A percentile compares a stretch with the other conserved stretches of the same genome.
Conservation (phyloP, 495 filamentous ascomycete species). For the Antarctomyces pellizariae region DNA sequence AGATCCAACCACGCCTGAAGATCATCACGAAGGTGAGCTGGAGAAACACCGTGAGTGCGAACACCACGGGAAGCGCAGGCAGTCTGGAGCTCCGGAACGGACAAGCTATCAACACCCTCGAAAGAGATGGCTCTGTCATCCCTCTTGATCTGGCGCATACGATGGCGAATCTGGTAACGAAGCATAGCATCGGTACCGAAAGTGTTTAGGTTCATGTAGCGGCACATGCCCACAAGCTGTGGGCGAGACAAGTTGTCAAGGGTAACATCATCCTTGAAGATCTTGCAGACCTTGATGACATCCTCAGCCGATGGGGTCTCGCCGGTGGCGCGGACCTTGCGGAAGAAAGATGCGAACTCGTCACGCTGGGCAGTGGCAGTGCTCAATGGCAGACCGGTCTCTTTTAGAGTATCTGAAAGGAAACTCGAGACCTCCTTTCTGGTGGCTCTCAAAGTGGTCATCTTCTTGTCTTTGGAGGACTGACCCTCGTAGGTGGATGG, state of each 20-base stretch:
- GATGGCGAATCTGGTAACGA: slow-evolving; percentile 89
- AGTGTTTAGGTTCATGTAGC: slow-evolving; percentile 92
- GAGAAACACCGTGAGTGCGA: slow-evolving; percentile 74
- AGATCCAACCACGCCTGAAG: slow-evolving; percentile 89
- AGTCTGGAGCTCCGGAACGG: slow-evolving; percentile 79
- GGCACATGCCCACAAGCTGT: slow-evolving; percentile 91
- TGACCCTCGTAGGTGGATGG: slow-evolving; percentile 94
- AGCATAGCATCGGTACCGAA: slow-evolving; percentile 95
- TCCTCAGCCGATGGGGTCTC: slow-evolving; percentile 72
- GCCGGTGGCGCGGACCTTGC: slow-evolving; percentile 79
- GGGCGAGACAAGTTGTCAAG: slow-evolving; percentile 92
- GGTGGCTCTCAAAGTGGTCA: slow-evolving; percentile 55
- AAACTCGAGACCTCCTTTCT: slow-evolving; percentile 89
- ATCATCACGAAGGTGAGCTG: slow-evolving; percentile 70
- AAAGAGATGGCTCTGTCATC: slow-evolving; percentile 89
- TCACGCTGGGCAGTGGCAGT: slow-evolving; percentile 71
- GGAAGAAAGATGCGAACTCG: slow-evolving; percentile 94
- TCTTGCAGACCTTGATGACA: slow-evolving; percentile 97
- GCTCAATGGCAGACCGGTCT: slow-evolving; percentile 76
- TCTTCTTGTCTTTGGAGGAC: slow-evolving; percentile 71
- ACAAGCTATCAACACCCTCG: slow-evolving; percentile 83
- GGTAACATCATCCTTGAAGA: slow-evolving; percentile 95
- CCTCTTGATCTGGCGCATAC: slow-evolving; percentile 97
- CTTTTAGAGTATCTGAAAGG: slow-evolving; percentile 68
- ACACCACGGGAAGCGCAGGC: slow-evolving; percentile 80